Evolutionary conservation across 768 basidiomycete genomes (phyloP), one percentile per base, ranked within the genome.

Genomic region (Coprinopsis cinerea): DNA sequence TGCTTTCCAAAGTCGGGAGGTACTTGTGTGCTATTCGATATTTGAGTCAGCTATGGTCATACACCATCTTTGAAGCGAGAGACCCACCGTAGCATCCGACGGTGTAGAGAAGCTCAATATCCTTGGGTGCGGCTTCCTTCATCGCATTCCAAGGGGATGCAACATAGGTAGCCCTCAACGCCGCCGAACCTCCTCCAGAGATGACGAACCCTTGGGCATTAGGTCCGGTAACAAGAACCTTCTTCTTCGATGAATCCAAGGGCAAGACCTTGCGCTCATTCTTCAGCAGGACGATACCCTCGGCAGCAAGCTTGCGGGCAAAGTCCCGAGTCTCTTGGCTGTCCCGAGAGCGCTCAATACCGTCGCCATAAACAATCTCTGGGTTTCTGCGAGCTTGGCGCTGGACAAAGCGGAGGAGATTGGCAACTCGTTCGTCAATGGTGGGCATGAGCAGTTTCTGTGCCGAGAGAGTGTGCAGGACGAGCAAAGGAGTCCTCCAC

Each of bases 101-200:
- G 11, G 76, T 62, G 59, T 86, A 82, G 15, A 67, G 61, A 49
- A 87, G 66, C 3, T 77, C 70, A 25, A 80, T 61, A 3, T 69
- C 73, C 18, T 71, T 66, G 3, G 78, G 76, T 9, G 77, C 76
- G 44, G 69, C 73, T n/a, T 63, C 62, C 13, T 61, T 58, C 22
- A 88, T 69, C 6, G 83, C 85, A 10, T 82, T 75, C 58, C 71
- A 83, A 1, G 87, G 85, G 3, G 78, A 78, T 15, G 82, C 68
- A 24, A 79, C 70, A 68, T 86, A 88, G 14, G 74, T 78, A 1
- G 84, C 69, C 52, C 81, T 85, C 47, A 92, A 71, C 9, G 83
- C 82, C 9, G 85, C 84, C 27, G 88, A 88, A 28, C 88, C 88
- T 22, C 88, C 89, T 11, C 84, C 84, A 17, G 85, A 88, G 39